A percentile compares a stretch with the other conserved stretches of the same genome.
Evolutionary conservation across 1,284 basidiomycete genomes (phyloP).

Genomic region (Ustanciosporium gigantosporum): DNA sequence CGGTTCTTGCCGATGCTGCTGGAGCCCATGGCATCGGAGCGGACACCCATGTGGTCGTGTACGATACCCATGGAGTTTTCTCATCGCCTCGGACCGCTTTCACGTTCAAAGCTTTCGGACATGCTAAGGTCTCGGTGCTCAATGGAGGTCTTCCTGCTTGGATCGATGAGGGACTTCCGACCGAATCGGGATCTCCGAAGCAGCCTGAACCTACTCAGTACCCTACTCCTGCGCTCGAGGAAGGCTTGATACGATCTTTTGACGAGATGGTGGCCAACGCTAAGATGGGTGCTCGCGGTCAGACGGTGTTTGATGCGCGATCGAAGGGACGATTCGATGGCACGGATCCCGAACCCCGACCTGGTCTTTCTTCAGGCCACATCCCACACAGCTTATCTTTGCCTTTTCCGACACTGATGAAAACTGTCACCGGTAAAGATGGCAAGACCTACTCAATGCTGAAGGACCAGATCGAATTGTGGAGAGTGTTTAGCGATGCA

Average conservation of each 20-base stretch:
- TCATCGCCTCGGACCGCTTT: conserved; percentile 49
- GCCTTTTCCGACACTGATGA: conserved; percentile 79
- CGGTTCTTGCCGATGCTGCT: conserved; percentile 77
- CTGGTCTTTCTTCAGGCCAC: conserved; percentile 85
- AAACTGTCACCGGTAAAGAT: conserved; percentile 62
- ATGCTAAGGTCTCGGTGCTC: conserved; percentile 50
- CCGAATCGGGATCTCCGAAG: conserved; percentile 34
- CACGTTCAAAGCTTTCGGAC: conserved; percentile 55
- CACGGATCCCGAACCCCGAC: conserved; percentile 82
- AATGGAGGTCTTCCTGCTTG: conserved; percentile 58
- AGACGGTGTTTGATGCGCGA: conserved; percentile 85
- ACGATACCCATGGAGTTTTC: conserved; percentile 64
- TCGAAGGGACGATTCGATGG: conserved; percentile 76
- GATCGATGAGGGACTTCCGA: conserved; percentile 31
- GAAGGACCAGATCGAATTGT: conserved; percentile 56
- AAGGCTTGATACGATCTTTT: conserved; percentile 71
- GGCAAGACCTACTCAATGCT: conserved; percentile 48
- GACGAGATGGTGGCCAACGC: conserved; percentile 80
- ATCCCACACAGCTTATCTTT: conserved; percentile 85
- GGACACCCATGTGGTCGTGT: conserved; percentile 82
- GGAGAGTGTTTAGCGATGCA: conserved; percentile 68
- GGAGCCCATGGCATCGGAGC: conserved; percentile 75
- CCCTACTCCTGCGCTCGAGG: conserved; percentile 67
- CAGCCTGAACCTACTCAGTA: conserved; percentile 13
- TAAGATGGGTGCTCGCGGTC: conserved; percentile 65